Base-by-base conservation (phyloP, 208 protist genomes). In the Trypanosoma mega region DNA sequence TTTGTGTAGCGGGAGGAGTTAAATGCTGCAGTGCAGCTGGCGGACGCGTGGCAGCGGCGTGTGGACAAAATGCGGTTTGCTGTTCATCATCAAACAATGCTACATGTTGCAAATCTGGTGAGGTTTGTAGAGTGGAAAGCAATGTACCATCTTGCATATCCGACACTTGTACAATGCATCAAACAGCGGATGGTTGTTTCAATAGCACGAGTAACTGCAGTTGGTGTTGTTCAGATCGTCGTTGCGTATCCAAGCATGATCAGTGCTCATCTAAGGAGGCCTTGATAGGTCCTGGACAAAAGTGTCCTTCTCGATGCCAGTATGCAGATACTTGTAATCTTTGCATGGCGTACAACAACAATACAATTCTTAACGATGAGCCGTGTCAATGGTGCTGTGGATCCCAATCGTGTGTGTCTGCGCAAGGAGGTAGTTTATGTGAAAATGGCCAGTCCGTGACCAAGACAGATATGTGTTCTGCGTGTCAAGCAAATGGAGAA, bases 151-250 rank as follows among this genome's bases (percentile, higher is more conserved):
- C 30, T 43, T 64, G 63, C 46, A 45, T 34, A 16, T 46, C 1
- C 2, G 63, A 79, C n/a, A 24, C 30, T 6, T 83, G 77, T 64
- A 64, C 37, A 20, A 36, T 29, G 21, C 52, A 63, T 55, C 16
- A 44, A 11, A 67, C 71, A 20, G 52, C 58, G 7, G 77, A 83
- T 51, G 46, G 41, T 50, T 83, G 77, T 43, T 23, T 78, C 3
- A 18, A 63, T 23, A 6, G 68, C 30, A 26, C 21, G 2, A 29
- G 31, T 9, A 23, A 47, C n/a, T 84, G 78, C 46, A 65, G 48
- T 39, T 84, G 78, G 78, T 84, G 78, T 53, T 84, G 78, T 55
- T 50, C 21, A 20, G 78, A 84, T 24, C 62, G 68, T 36, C 62
- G 73, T n/a, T 84, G 77, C 60, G 27, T 76, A 26, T 21, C 45